Evolutionary conservation across 2,329 filamentous ascomycete species (phyloP).

Genomic region (Colletotrichum filicis): DNA sequence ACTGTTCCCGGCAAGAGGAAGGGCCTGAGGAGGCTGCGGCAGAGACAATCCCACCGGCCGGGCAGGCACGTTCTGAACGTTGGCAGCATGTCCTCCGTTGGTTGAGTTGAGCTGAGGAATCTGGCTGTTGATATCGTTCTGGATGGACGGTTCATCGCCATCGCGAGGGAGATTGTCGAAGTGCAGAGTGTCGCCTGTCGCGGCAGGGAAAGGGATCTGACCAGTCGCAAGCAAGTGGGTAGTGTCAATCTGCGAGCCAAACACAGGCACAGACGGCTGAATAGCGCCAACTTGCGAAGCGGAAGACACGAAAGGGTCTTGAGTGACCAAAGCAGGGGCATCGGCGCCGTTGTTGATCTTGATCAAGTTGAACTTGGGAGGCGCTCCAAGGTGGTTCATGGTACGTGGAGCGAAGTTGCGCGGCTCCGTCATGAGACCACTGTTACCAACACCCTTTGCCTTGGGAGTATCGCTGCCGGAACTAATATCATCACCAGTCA

Average conservation of each 20-base stretch:
- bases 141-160: background rate
- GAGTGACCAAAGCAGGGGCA: background rate
- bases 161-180: background rate
- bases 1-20: background rate
- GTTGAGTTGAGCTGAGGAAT: background rate
- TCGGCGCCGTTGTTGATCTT: background rate
- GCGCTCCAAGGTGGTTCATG: slow-evolving; percentile 44
- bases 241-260: slow-evolving; percentile 16
- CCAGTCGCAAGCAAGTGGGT: slow-evolving; percentile 17
- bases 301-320: slow-evolving; percentile 15
- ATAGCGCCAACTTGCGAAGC: background rate
- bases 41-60: background rate
- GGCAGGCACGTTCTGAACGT: background rate
- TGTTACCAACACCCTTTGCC: slow-evolving; percentile 7
- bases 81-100: background rate
- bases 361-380: slow-evolving; percentile 50
- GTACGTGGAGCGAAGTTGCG: slow-evolving; percentile 53
- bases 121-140: background rate
- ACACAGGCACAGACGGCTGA: slow-evolving; percentile 4
- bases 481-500: background rate
- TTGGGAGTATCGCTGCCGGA: slow-evolving; percentile 16
- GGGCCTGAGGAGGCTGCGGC: background rate
- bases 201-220: background rate
- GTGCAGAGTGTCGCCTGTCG: background rate
- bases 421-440: slow-evolving; percentile 49